phyloP scores from a whole-genome alignment of 2,329 filamentous ascomycete species.

The Acrocalymma vagum region DNA sequence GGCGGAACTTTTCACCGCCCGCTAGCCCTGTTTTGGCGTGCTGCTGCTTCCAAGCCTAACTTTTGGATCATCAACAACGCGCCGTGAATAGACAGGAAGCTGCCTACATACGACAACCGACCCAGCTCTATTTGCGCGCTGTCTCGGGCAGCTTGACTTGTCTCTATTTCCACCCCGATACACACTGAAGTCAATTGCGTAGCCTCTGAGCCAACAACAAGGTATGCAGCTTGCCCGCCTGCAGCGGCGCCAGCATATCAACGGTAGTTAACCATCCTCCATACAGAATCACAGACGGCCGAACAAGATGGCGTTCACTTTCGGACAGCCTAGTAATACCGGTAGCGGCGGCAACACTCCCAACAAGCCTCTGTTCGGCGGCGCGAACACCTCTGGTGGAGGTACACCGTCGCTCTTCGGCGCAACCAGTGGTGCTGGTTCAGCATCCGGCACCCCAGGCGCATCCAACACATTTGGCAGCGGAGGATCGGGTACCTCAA shows the following conservation, averaged over 20 bases:
- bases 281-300: conserved; percentile 10
- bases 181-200: conserved; percentile 10
- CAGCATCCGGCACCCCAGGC: conserved; percentile 27
- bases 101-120: conserved; percentile 9
- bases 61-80: conserved; percentile 36
- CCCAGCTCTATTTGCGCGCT: conserved; percentile 1
- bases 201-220: conserved; percentile 1
- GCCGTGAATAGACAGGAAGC: conserved; percentile 26
- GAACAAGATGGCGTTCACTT: conserved; percentile 43
- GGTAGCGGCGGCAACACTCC: conserved; percentile 31
- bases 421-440: conserved; percentile 21
- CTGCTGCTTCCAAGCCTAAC: conserved; percentile 35
- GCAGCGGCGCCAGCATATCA: conserved; percentile 13
- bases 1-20: conserved; percentile 34
- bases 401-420: conserved; percentile 37
- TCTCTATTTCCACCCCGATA: conserved; percentile 2
- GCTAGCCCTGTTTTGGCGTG: conserved; percentile 26
- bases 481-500: conserved; percentile 20
- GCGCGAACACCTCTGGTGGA: conserved; percentile 31
- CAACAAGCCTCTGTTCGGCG: conserved; percentile 41
- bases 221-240: conserved; percentile 25
- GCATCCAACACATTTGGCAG: conserved; percentile 25
- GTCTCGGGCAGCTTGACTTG: conserved; percentile 1
- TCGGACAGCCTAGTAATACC: conserved; percentile 34
- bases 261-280: conserved; percentile 9